Base-by-base conservation (phyloP, 2,329 filamentous ascomycete genomes). In the Paracamarosporium sp. region DNA sequence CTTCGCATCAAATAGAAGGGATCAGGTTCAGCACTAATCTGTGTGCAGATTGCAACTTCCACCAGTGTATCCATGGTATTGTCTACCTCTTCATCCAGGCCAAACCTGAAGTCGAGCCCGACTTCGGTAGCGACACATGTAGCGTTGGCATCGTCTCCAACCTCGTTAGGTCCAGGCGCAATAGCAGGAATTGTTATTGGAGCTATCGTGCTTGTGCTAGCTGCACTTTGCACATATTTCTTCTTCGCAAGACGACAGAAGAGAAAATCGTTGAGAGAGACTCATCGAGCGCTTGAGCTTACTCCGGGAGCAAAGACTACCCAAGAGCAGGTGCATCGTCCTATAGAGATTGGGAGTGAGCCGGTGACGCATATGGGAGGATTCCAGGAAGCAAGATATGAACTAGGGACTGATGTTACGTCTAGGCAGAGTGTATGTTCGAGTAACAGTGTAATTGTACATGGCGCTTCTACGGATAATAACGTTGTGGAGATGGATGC, bases 151-250 rank as follows among this genome's bases (percentile, higher is more conserved):
- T 50, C 55, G 31, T 11, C 28, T 6, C 28, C 55, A 7, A 12
- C 20, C 27, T 6, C 50, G 28, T 17, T 65, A 24, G 55, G 60
- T 27, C 22, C 46, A 12, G 62, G 62, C 24, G 62, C 60, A 3
- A 62, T 65, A 47, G 54, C 43, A 13, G 62, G 62, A 27, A 60
- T 65, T 11, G 53, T 38, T 31, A 41, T 58, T 20, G 61, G 51
- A 22, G 31, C 55, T 7, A 44, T 40, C 12, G 17, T 60, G 35
- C 7, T 61, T 31, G 5, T 59, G 3, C 3, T 43, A 2, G 28
- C 41, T 24, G 25, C 17, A 3, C 8, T 43, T n/a, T 12, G 40
- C 2, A 47, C 28, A 33, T 55, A 13, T 15, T 48, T 52, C 24
- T 40, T 59, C 47, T 28, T 52, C 7, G 4, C 11, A 9, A 35